Evolutionary conservation across 441 rosid genomes (phyloP), one percentile per base, ranked within the genome.

Genomic region (Pelargonium fulgidum): DNA sequence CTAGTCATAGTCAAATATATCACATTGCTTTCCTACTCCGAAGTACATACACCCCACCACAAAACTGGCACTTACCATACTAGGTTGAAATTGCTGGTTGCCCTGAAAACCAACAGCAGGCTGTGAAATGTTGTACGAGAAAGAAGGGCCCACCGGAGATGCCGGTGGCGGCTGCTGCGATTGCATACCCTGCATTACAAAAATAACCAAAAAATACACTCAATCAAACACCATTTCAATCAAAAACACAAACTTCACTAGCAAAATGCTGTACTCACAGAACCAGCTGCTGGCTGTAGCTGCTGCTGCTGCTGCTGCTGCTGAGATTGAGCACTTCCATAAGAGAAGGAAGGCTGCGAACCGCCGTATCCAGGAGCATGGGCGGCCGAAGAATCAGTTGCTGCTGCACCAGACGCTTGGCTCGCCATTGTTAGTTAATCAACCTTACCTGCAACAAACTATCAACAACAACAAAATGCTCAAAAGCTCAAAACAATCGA

Each of bases 121-220:
- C 52, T 70, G 81, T 9, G 80, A 45, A 68, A 66, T 62, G 8
- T 64, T 72, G 61, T 73, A 70, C 1, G 79, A 70, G 71, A 75
- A 77, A 29, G 77, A 64, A 20, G 79, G 73, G 58, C 70, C 68
- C 33, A 19, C 1, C 3, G 63, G n/a, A 58, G 63, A 58, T 20
- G 33, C 63, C 13, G 3, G 29, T 1, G 9, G 33, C 0, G 63
- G 63, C 33, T 58, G 63, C 63, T 19, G 63, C 33, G 24, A 58
- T 24, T 58, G 63, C 22, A 19, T 58, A 58, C n/a, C 63, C 63
- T 58, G 63, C 29, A 22, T 58, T 8, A 9, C 63, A 17, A 58
- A 1, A 58, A 58, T 9, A 22, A 58, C 29, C 33, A 58, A 9
- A 39, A 33, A 33, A 33, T 0, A 39, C 42, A 39, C 42, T 58